Evolutionary conservation across 371 early-diverging fungal genomes (phyloP), one percentile per base, ranked within the genome.

Genomic region (Modicella reniformis): DNA sequence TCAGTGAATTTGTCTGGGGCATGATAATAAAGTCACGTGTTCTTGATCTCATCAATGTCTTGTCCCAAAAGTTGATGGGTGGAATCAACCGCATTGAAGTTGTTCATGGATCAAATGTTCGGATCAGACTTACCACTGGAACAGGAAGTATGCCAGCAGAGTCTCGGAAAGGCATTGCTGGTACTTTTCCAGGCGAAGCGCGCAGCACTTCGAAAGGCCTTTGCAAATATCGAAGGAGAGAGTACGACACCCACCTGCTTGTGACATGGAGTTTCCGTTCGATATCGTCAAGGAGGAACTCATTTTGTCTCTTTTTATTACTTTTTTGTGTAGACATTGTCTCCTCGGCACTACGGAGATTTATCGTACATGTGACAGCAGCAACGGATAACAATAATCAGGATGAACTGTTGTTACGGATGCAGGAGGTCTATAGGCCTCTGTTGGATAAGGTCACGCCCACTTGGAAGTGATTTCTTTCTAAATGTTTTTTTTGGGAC

Each of bases 171-270:
- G 15, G 67, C 56, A 7, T 63, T 67, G 34, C 54, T 75, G 8
- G 65, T 75, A 33, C 59, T 75, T 34, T 75, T 75, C 25, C 76
- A 75, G 29, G 52, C 76, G 4, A 66, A 54, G 4, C 71, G 71
- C 4, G 59, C 71, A 0, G 60, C 68, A 0, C 33, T 75, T 6
- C 51, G 60, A 25, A 70, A 62, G 26, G 76, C 71, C 2, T 52
- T 71, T 15, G 44, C 25, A 9, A 52, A 67, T 30, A 32, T 55
- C 5, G 52, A 56, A 21, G 53, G 51, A 8, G 72, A 71, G 53
- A 66, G 76, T 71, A 64, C 1, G 67, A 26, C 9, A 56, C 10
- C 21, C 12, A 19, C 48, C 12, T 19, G n/a, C n/a, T n/a, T n/a
- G n/a, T n/a, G n/a, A n/a, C n/a, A n/a, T n/a, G n/a, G n/a, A n/a